These are phyloP conservation scores for Acmispon strigosus DNA, from an alignment of 306 rosid species.

Conservation along the genomic window DNA sequence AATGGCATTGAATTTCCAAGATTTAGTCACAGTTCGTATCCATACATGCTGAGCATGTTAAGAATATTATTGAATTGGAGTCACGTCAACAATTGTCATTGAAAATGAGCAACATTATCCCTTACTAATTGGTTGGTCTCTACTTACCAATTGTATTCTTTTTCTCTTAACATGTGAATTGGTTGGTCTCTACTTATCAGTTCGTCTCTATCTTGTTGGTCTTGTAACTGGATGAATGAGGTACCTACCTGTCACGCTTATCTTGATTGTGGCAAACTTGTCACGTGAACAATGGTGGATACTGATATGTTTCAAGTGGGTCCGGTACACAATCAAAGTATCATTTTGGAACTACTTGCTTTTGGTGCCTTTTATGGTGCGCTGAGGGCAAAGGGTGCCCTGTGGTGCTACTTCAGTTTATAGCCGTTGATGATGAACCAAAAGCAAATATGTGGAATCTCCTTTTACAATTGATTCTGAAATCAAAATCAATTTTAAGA, in stretches of 20 bases:
- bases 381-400: not conserved
- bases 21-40: not conserved
- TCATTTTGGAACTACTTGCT: not conserved
- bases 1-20: slow-evolving; percentile 13
- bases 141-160: not conserved
- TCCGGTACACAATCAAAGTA: not conserved
- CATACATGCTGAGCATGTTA: not conserved
- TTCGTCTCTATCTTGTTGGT: not conserved
- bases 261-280: not conserved
- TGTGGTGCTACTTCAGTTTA: not conserved
- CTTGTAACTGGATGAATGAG: not conserved
- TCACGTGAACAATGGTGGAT: not conserved
- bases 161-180: too few relatives aligned
- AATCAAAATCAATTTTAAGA: too few relatives aligned
- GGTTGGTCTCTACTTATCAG: not conserved
- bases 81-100: slow-evolving; percentile 7
- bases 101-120: not conserved
- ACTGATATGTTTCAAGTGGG: slow-evolving; percentile 10
- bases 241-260: not conserved
- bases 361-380: not conserved
- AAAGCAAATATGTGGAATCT: not conserved
- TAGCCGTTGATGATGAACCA: not conserved
- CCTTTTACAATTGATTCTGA: too few relatives aligned
- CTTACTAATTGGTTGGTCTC: not conserved
- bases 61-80: not conserved